Evolutionary conservation across 768 basidiomycete genomes (phyloP), one percentile per base, ranked within the genome.

Genomic region (Lactarius trivialis): DNA sequence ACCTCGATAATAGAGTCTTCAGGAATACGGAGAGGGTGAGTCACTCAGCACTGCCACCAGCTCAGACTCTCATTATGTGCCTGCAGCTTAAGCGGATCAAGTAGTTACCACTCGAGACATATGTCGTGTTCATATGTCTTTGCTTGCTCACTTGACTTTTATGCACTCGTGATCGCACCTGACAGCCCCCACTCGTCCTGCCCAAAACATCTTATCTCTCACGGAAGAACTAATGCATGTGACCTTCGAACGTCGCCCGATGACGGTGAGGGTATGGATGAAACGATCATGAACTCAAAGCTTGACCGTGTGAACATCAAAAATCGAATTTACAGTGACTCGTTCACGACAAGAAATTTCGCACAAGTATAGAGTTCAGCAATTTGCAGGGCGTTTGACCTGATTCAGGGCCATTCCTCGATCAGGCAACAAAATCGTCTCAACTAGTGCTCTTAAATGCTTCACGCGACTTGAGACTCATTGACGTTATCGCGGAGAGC

Each of bases 211-310:
- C 97, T 88, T 71, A 76, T 92, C 62, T 85, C 94, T 15, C 93
- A n/a, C n/a, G n/a, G n/a, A 98, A 72, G 97, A 93, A 0, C 76
- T 98, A 84, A 55, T 84, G 89, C 70, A 94, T 97, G 90, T 97
- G 93, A 93, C 72, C 79, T 54, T 80, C 86, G 19, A 69, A 69
- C 17, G n/a, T 64, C 68, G 17, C 28, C 60, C 72, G 79, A 80
- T 45, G 75, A 77, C 34, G 71, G 72, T 19, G 74, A 75, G 12
- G 74, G 73, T 30, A 70, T 61, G 21, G 67, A 66, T 36, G 66
- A 65, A n/a, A 70, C 71, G 78, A 78, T 66, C 70, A 69, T 37
- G 80, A 76, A 45, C 78, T 83, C 30, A 85, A 85, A 68, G 89
- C 97, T 33, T 99, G 97, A 91, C 82, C 96, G 70, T 98, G 98